Evolutionary conservation across 768 basidiomycete species (phyloP).

Genomic region (Amanita thiersii): DNA sequence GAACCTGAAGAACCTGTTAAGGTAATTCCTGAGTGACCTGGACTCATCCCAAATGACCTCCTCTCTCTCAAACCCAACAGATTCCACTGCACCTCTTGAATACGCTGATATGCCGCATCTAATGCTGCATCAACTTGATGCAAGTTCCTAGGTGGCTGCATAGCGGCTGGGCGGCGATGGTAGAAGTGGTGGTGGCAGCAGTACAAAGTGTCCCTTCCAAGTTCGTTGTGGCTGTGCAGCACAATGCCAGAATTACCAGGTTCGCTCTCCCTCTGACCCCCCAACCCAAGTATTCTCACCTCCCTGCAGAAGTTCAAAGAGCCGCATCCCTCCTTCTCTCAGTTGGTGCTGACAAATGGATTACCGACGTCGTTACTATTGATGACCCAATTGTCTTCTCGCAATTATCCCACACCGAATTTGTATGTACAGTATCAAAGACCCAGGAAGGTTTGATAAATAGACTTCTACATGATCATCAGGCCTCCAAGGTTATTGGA

Average conservation of each 20-base stretch:
- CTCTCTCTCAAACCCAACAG: too few species aligned
- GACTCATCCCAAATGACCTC: too few species aligned
- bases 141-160: too few species aligned
- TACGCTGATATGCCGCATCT: too few species aligned
- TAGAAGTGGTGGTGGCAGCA: slow-evolving; percentile 7
- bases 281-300: background rate
- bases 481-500: slow-evolving; percentile 49
- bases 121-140: too few species aligned
- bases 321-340: slow-evolving; percentile 49
- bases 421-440: slow-evolving; percentile 40
- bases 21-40: too few species aligned
- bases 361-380: slow-evolving; percentile 46
- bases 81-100: too few species aligned
- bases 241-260: slow-evolving; percentile 53
- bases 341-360: slow-evolving; percentile 43
- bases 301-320: slow-evolving; percentile 54
- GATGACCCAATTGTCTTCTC: slow-evolving; percentile 60
- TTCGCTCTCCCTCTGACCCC: slow-evolving; percentile 10
- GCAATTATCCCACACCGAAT: slow-evolving; percentile 45
- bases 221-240: slow-evolving; percentile 6
- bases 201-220: too few species aligned
- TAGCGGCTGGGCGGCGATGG: too few species aligned
- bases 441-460: background rate
- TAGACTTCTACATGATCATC: slow-evolving; percentile 9
- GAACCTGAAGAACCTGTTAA: too few species aligned